A percentile compares a stretch with the other conserved stretches of the same genome.
Evolutionary conservation across 1,284 basidiomycete genomes (phyloP).

Genomic region (Fomes fomentarius): DNA sequence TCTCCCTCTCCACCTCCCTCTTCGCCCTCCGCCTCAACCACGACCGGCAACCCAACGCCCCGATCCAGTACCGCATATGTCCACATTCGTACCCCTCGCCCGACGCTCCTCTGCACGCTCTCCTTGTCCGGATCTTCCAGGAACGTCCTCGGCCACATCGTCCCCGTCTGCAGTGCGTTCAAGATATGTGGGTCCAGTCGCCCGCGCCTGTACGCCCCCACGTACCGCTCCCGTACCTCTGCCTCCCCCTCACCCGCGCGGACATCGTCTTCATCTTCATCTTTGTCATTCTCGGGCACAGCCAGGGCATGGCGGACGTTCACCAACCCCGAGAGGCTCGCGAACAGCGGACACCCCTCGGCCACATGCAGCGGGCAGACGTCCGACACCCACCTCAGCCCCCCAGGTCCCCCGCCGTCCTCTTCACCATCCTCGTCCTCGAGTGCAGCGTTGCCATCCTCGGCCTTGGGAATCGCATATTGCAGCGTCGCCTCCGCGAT

Average conservation of each 20-base stretch:
- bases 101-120: conserved; percentile 61
- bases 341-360: conserved; percentile 55
- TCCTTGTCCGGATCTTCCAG: conserved; percentile 78
- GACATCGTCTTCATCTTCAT: conserved; percentile 26
- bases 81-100: conserved; percentile 65
- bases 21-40: conserved; percentile 24
- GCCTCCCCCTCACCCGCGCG: conserved; percentile 36
- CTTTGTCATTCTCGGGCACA: not conserved
- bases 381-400: conserved; percentile 46
- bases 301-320: not conserved
- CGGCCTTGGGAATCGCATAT: conserved; percentile 65
- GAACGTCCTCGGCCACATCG: conserved; percentile 72
- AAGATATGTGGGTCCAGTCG: conserved; percentile 57
- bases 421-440: conserved; percentile 27
- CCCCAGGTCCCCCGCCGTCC: too few species aligned
- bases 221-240: conserved; percentile 49
- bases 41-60: conserved; percentile 57
- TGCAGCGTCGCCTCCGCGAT: conserved; percentile 75
- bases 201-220: conserved; percentile 67
- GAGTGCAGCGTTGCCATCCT: conserved; percentile 41
- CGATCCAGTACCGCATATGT: conserved; percentile 71
- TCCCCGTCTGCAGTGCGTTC: conserved; percentile 62
- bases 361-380: conserved; percentile 62
- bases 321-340: conserved; percentile 49
- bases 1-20: conserved; percentile 34